Evolutionary conservation across 2,329 filamentous ascomycete species (phyloP).

Genomic region (Neofusicoccum laricinum): DNA sequence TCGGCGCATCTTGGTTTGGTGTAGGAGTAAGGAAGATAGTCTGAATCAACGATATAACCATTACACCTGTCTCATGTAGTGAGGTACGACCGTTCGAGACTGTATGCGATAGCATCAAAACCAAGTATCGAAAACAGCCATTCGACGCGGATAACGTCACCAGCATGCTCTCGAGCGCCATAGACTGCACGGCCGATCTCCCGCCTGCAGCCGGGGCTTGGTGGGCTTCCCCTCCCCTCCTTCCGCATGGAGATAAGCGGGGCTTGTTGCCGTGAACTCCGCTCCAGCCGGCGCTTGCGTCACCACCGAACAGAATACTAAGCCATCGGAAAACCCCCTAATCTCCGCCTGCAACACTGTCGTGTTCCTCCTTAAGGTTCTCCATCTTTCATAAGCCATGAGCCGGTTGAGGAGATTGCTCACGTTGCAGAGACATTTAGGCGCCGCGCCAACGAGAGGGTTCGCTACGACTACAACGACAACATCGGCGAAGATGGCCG

Average conservation of each 20-base stretch:
- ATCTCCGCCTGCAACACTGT: not conserved
- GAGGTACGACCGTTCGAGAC: not conserved
- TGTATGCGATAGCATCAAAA: not conserved
- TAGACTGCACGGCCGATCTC: constrained; percentile 7
- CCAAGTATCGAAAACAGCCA: not conserved
- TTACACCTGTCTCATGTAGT: not conserved
- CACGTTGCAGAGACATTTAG: constrained; percentile 3
- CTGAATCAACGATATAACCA: not conserved
- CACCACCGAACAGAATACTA: not conserved
- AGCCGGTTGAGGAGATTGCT: not conserved
- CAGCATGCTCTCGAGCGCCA: not conserved
- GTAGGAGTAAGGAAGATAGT: not conserved
- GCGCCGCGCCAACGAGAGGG: not conserved
- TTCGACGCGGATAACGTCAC: not conserved
- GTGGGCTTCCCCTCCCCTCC: not conserved
- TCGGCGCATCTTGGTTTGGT: not conserved
- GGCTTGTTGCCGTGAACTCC: not conserved
- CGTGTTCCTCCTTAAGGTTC: not conserved
- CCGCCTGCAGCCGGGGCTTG: constrained; percentile 7
- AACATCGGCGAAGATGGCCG: constrained; percentile 38
- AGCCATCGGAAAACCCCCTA: not conserved
- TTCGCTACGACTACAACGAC: constrained; percentile 21
- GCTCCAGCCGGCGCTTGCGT: not conserved
- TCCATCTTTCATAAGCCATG: not conserved
- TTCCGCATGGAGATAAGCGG: not conserved